Base-by-base conservation (phyloP, 2,329 filamentous ascomycete species). In the Xylaria hypoxylon region DNA sequence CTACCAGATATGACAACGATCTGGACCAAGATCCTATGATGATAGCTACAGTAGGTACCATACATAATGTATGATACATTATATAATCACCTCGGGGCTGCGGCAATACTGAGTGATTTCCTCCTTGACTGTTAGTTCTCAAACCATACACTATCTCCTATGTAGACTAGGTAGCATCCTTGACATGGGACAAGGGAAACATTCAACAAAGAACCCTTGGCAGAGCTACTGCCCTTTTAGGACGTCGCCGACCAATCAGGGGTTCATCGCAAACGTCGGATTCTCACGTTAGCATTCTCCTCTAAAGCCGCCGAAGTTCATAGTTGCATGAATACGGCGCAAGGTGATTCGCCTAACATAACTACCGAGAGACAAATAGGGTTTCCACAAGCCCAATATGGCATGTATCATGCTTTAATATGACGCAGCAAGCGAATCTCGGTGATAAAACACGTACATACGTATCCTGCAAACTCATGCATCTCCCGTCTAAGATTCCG, bases 281-380 rank as follows among this genome's bases (percentile, higher is more conserved):
- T 71, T 70, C 70, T 70, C 69, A 71, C 70, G 68, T 72, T 68
- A 71, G 69, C 65, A 51, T 33, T 15, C 17, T 33, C 48, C 17
- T 62, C 64, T 56, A 65, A 64, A 64, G 63, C 52, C 57, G 6
- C 47, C 8, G 47, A 26, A 15, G 24, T 6, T 5, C 47, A n/a
- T 19, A 50, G 7, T 7, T 31, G 47, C 28, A 33, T 51, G 48
- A 48, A 68, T 62, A 59, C 56, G 59, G 63, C 50, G 62, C 57
- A 38, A 33, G 40, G 19, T 50, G 28, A 44, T 28, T 17, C 45
- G 31, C 13, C 7, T n/a, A 5, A 15, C 40, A 28, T 45, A 45
- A 51, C 48, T 51, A 51, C 48, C 48, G 48, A 51, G 48, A 51
- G 7, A 3, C 48, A 31, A 33, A 10, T 22, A 19, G 35, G 35